Base-by-base conservation (phyloP, 2,329 filamentous ascomycete species). In the Zalaria sp. region DNA sequence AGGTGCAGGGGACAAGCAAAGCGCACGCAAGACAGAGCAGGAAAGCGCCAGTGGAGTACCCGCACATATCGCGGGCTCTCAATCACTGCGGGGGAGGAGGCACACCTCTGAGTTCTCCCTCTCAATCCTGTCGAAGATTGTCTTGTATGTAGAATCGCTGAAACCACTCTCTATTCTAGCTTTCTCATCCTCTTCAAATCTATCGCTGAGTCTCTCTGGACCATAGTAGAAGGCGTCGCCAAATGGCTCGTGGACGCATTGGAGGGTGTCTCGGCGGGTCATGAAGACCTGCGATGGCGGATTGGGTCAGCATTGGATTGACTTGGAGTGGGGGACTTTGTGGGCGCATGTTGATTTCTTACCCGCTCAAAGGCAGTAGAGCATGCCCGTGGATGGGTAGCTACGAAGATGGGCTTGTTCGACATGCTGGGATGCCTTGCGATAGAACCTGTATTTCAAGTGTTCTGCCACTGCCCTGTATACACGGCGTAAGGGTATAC, bases 341-440 rank as follows among this genome's bases (percentile, higher is more conserved):
- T 18, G 18, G 18, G 18, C 18, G 18, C 18, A 18, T 18, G 18
- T 18, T 18, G 18, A 2, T 18, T 18, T 65, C 72, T 57, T 71
- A 93, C 89, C 63, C 89, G 74, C 70, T 98, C 91, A 67, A 96
- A 98, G 27, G 91, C 91, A 38, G 91, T 96, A 43, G 88, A 95
- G 69, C 88, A 95, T 49, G 89, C 86, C 63, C 91, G 75, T 31
- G 91, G 91, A 64, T 96, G 89, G 54, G 91, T 96, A 44, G 81
- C 86, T 56, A 91, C 79, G 61, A 96, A 96, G 61, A 96, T 84
- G 34, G 84, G 82, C 58, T 79, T 91, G 60, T 67, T 72, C 52
- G 81, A 78, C 82, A 87, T 88, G 40, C 34, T 41, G 47, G 39
- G 46, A 27, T 10, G 25, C 26, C 27, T 25, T 5, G n/a, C 36